Conservation (phyloP, 1,284 basidiomycete genomes). For the Wallemia hederae region DNA sequence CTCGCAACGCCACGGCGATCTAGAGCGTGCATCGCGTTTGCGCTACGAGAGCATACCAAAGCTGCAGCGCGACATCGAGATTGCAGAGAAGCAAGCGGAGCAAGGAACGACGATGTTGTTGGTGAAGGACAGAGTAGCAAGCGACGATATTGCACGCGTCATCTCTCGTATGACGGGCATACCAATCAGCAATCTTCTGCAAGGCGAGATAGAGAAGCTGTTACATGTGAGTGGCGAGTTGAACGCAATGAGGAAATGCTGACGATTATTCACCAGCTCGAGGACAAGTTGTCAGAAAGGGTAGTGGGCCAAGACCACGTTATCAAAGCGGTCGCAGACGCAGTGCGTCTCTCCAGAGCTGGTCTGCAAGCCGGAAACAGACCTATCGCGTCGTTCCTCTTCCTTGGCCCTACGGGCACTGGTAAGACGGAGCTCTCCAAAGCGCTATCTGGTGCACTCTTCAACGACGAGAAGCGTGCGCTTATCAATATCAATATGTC, state of each 20-base stretch:
- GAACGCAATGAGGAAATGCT: conserved; percentile 2
- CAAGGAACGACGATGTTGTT: conserved; percentile 24
- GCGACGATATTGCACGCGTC: conserved; percentile 60
- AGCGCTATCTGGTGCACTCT: conserved; percentile 53
- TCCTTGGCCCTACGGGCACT: conserved; percentile 62
- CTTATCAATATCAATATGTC: conserved; percentile 82
- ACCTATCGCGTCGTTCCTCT: conserved; percentile 70
- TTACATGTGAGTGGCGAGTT: conserved; percentile 32
- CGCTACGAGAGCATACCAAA: conserved; percentile 61
- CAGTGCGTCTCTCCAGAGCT: conserved; percentile 65
- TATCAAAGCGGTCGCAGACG: conserved; percentile 47
- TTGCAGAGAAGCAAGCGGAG: conserved; percentile 27
- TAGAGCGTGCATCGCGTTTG: conserved; percentile 47
- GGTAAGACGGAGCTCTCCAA: conserved; percentile 65
- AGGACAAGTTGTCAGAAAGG: conserved; percentile 36
- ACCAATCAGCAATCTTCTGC: conserved; percentile 58
- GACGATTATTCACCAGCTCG: conserved; percentile 31
- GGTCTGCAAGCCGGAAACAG: conserved; percentile 60
- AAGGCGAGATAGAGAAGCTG: conserved; percentile 65
- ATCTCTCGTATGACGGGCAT: conserved; percentile 74
- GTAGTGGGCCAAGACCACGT: conserved; percentile 75
- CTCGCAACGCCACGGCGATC: conserved; percentile 56
- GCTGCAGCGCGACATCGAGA: conserved; percentile 40
- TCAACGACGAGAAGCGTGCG: conserved; percentile 56
- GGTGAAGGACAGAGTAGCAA: conserved; percentile 61